Percentiles rank a stretch among this genome's conserved stretches.
Conservation (phyloP, 2,329 filamentous ascomycete species). For the Aspergillus calidoustus region DNA sequence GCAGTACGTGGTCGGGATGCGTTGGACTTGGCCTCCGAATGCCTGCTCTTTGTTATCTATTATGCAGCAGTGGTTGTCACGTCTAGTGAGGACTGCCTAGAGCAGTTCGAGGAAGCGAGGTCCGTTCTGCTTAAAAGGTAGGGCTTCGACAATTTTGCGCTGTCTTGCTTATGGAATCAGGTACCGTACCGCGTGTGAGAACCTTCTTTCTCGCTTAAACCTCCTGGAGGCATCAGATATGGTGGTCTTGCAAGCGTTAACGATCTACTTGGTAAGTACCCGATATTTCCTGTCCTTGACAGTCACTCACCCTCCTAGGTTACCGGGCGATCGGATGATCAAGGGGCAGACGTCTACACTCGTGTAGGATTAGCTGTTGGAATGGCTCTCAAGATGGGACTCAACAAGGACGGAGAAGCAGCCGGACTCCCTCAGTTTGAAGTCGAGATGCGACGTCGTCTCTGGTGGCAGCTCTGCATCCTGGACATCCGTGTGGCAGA, state of each 20-base stretch:
- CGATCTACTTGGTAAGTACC: constrained; percentile 27
- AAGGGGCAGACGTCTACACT: constrained; percentile 19
- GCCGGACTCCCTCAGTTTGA: constrained; percentile 21
- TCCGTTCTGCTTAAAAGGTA: constrained; percentile 19
- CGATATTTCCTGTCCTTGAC: accelerated
- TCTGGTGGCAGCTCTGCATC: constrained; percentile 32
- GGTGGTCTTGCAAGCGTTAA: constrained; percentile 26
- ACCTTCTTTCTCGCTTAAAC: constrained; percentile 18
- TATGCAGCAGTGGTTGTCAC: constrained; percentile 24
- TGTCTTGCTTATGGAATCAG: constrained; percentile 15
- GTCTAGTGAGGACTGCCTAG: constrained; percentile 19
- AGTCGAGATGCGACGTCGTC: constrained; percentile 26
- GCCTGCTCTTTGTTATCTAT: constrained; percentile 26
- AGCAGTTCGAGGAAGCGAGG: constrained; percentile 21
- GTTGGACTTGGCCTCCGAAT: constrained; percentile 7
- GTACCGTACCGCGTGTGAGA: constrained; percentile 26
- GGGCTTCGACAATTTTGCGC: background rate
- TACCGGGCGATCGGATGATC: constrained; percentile 19
- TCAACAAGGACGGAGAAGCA: constrained; percentile 19
- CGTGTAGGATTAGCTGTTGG: constrained; percentile 19
- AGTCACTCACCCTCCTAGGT: constrained; percentile 16
- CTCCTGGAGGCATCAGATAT: constrained; percentile 21
- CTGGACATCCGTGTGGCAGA: constrained; percentile 27
- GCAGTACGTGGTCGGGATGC: constrained; percentile 27
- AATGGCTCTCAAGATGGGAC: constrained; percentile 20